Evolutionary conservation across 2,329 filamentous ascomycete genomes (phyloP).

Genomic region (Aureobasidium sp.): DNA sequence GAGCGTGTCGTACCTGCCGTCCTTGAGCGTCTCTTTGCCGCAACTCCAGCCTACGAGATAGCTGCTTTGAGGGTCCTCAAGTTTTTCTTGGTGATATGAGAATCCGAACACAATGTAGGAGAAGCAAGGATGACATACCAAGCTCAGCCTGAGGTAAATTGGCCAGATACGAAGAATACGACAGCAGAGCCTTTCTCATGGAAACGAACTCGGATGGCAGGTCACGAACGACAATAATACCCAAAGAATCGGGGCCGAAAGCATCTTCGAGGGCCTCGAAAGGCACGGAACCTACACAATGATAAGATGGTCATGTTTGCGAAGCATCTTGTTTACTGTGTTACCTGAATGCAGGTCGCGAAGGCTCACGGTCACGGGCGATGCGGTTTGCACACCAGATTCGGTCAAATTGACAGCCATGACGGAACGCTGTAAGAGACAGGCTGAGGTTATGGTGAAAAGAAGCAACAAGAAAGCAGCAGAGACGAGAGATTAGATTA

Average conservation of each 20-base stretch:
- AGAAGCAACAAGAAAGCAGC: neutral
- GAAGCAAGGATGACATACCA: slow-evolving; percentile 41
- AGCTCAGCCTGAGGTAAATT: slow-evolving; percentile 66
- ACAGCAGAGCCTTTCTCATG: slow-evolving; percentile 68
- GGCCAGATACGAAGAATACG: slow-evolving; percentile 81
- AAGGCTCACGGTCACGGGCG: slow-evolving; percentile 40
- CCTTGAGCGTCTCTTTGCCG: slow-evolving; percentile 72
- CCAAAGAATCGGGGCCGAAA: slow-evolving; percentile 83
- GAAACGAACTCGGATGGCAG: slow-evolving; percentile 63
- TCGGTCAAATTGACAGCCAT: slow-evolving; percentile 16
- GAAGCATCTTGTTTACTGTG: neutral
- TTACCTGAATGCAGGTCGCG: slow-evolving; percentile 26
- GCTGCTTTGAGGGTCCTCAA: slow-evolving; percentile 45
- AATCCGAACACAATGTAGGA: neutral
- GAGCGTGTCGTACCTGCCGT: slow-evolving; percentile 67
- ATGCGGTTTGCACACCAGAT: slow-evolving; percentile 12
- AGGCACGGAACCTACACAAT: slow-evolving; percentile 51
- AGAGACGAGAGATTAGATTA: neutral
- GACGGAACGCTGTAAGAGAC: neutral
- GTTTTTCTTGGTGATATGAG: slow-evolving; percentile 27
- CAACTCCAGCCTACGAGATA: slow-evolving; percentile 67
- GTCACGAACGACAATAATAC: slow-evolving; percentile 88
- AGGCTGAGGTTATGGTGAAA: neutral
- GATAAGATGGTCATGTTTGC: slow-evolving; percentile 16
- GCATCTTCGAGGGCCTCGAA: slow-evolving; percentile 65